Base-by-base conservation (phyloP, 257 asterid genomes). In the Solanum corneliomulleri region DNA sequence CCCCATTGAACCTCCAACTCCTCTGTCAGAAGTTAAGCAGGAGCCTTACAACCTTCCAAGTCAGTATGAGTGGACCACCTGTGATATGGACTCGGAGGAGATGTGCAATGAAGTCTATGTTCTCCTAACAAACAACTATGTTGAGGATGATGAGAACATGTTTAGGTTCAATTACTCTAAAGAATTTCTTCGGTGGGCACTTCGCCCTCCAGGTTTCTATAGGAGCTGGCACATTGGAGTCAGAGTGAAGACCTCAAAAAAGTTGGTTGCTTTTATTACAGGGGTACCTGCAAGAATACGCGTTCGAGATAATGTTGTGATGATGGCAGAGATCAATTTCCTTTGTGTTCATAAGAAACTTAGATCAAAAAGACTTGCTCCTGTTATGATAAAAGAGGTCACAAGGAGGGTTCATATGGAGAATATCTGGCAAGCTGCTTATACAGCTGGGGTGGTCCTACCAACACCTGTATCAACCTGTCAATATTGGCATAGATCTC, bases 351-450 rank as follows among this genome's bases (percentile, higher is more conserved):
- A 94, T 89, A 95, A 95, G 93, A 95, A 95, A 91, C 98, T 95
- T 23, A 90, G 98, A 66, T 94, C 98, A 3, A 95, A 95, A 90
- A 94, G 98, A 82, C 98, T 95, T 52, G 98, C 98, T 45, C 98
- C 98, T 0, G 97, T 95, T 75, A 91, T 95, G 98, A 95, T 95
- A 74, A 95, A 94, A 89, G 98, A 95, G 89, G 98, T 95, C 71
- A 95, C 98, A 1, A 88, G 98, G 77, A 92, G 98, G 89, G 94
- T 94, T 88, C 96, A 93, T 88, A 58, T 94, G 94, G 98, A 95
- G 93, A 94, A 94, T 85, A 91, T 95, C 70, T 95, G 97, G 98
- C 98, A 95, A 78, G 98, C 97, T 18, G 98, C 98, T 86, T 95
- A 94, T 89, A 95, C 98, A 44, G 98, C 98, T 60, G 98, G 98